Base-by-base conservation (phyloP, 2,329 filamentous ascomycete genomes). In the Fusarium sp. region DNA sequence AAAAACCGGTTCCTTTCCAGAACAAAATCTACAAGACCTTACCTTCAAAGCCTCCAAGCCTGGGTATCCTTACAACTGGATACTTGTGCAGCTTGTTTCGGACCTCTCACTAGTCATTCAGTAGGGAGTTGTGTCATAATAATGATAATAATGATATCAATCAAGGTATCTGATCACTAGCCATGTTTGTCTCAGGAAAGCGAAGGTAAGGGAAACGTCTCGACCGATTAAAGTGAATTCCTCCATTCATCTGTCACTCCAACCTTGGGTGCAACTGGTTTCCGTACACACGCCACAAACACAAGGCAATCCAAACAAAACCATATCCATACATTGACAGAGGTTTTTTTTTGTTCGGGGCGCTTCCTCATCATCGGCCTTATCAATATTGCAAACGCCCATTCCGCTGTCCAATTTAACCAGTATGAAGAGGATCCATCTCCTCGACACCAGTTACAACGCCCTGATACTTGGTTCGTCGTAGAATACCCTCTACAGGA, bases 401-500 rank as follows among this genome's bases (percentile, higher is more conserved):
- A 19, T 34, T 28, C 44, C 19, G 22, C 24, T 41, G 39, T 56
- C 34, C 48, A 40, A 48, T 46, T 41, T 72, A 77, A 19, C 59
- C 70, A 35, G 69, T 75, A 64, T 86, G 81, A 67, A 91, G 79
- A 24, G 89, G 89, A 73, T 91, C 89, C 74, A 90, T 82, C 68
- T 88, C 84, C 73, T 90, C 86, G 7, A 88, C 86, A 6, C 86
- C 85, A 22, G 83, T 82, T 75, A 82, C 84, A 68, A 87, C 81
- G 25, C 82, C 83, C 58, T 83, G 80, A 67, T 89, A 89, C 72
- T 83, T 82, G 42, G 85, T 92, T 72, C 95, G 86, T 76, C 95
- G 85, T 91, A 99, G 92, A 74, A 98, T 96, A 60, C 92, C 89
- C 78, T 97, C 93, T 26, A 98, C 93, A 1, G 94, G 93, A 2